Percentiles rank a stretch among this genome's conserved stretches.
phyloP scores from a whole-genome alignment of 202 grass and related monocot species.

The Cymbopogon flexuosus region DNA sequence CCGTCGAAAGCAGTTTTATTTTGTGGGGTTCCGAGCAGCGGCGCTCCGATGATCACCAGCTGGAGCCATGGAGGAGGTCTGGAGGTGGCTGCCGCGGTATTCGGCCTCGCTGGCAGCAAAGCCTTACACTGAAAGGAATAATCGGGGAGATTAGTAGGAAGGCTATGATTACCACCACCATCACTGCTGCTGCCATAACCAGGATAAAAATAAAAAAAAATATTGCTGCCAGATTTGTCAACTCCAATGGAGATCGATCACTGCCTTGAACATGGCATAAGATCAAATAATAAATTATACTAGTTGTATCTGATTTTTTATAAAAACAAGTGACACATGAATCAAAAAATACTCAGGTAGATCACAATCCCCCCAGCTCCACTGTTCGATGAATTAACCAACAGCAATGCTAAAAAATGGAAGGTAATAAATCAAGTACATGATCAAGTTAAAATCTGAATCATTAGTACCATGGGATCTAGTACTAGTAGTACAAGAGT shows the following conservation, averaged over 20 bases:
- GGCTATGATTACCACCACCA: neutral
- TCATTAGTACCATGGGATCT: neutral
- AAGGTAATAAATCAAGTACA: neutral
- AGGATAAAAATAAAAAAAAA: neutral
- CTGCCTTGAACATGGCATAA: neutral
- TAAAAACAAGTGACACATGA: neutral
- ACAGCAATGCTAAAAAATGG: neutral
- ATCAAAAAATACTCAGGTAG: neutral
- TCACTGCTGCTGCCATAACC: neutral
- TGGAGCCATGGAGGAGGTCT: neutral
- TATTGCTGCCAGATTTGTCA: neutral
- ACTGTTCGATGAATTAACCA: neutral
- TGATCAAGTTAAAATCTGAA: neutral
- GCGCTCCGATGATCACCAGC: neutral
- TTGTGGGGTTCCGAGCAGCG: neutral
- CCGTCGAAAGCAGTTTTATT: no score
- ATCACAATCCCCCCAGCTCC: neutral
- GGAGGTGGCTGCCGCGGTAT: neutral
- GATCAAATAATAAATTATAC: neutral
- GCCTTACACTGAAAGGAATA: neutral
- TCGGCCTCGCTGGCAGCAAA: constrained; percentile 21
- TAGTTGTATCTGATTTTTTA: neutral
- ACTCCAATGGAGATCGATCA: neutral
- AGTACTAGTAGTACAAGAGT: neutral
- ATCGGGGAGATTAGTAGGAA: neutral